Base-by-base conservation (phyloP, 805 yeast genomes). In the Schwanniomyces pseudopolymorphus region DNA sequence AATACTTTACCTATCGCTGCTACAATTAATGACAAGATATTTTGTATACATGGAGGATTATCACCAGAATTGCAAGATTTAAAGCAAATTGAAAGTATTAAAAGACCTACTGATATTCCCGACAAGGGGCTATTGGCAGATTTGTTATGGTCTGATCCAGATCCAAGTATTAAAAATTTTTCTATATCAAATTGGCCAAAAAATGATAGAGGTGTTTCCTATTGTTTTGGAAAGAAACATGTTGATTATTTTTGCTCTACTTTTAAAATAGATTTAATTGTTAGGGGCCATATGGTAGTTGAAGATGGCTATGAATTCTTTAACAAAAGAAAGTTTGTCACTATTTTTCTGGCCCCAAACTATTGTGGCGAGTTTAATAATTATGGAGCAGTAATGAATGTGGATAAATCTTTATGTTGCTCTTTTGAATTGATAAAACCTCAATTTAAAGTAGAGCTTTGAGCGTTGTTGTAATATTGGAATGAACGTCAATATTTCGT, bases 241-340 rank as follows among this genome's bases (percentile, higher is more conserved):
- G 88, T 87, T n/a, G 85, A 83, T 55, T 74, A 77, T 53, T 87
- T 87, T 59, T 79, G 85, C 56, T 68, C 77, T 42, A 72, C 73
- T 33, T 86, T 87, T 62, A 81, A 83, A 45, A 83, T 87, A 67
- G 95, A 87, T 66, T 68, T 87, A 60, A 81, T 87, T 51, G 88
- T 86, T 39, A 71, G 95, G 57, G 95, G 92, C 6, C 95, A 87
- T 61, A 87, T 87, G 95, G 94, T 87, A 39, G 95, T 87, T 27
- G 92, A 87, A 63, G 92, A 87, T 60, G 95, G 95, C 2, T 87
- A 87, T 60, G 94, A 87, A 60, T 87, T 87, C 60, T 87, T 85
- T 61, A 84, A 83, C 49, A 83, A 81, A 59, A 71, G 89, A 55
- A 83, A 82, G 61, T 69, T 87, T 47, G 94, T 87, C 1, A 87